Evolutionary conservation across 2,329 filamentous ascomycete species (phyloP), one percentile per base, ranked within the genome.

Genomic region (Aureobasidium sp.): DNA sequence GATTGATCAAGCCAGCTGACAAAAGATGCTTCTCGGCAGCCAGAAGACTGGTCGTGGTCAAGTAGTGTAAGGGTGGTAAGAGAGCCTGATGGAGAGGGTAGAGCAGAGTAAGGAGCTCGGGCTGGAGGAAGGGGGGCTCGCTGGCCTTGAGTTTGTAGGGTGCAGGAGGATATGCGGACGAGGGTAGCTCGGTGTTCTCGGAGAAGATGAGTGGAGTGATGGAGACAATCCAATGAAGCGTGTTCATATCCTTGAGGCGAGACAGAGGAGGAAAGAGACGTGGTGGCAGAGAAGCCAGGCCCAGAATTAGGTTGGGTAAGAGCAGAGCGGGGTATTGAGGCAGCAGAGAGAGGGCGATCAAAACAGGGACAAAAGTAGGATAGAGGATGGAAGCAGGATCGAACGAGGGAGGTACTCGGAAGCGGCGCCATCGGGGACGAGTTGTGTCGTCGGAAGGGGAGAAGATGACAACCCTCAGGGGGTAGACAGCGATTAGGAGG

Each of bases 311-410:
- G 68, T 94, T 96, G 2, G 89, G 86, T 8, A 96, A 75, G 25
- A 96, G 72, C 13, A 85, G 79, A 16, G 80, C 78, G 3, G 82
- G 78, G 49, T 83, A 84, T 53, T 82, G 81, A 55, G 81, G 79
- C 8, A 86, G 84, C 45, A 96, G 79, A 10, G 92, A 86, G 5
- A 94, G 77, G 1, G 91, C 86, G 32, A 94, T 87, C 49, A 92
- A 80, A 16, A 92, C 75, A 0, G 92, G 90, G 34, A 96, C 80
- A 2, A 86, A 75, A 6, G 88, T 82, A 21, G 93, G 93, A 71
- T 97, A 97, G 62, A 97, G 75, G n/a, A 96, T 80, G 11, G 92
- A 90, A 7, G 93, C 93, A 3, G 91, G 92, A 70, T 97, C 93
- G 74, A 97, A 96, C n/a, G 83, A 81, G 4, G 85, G 77, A 0